phyloP scores from a whole-genome alignment of 1,139 yeast genomes.

The Taphrina pruni region DNA sequence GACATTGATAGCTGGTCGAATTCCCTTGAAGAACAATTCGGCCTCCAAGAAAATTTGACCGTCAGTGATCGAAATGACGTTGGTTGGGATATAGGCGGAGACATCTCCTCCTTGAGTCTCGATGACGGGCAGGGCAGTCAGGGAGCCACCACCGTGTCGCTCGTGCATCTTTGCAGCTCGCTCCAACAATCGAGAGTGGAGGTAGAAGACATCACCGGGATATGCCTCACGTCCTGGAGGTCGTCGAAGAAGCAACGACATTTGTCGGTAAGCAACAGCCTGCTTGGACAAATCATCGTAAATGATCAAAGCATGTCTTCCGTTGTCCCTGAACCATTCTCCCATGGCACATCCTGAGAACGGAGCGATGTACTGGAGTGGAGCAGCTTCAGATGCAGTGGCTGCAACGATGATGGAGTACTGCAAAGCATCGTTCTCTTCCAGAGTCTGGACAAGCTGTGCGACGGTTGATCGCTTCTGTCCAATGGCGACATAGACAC shows the following conservation, averaged over 20 bases:
- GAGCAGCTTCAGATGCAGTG: slow-evolving; percentile 99
- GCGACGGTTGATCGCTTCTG: slow-evolving; percentile 99
- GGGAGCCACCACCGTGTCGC: slow-evolving; percentile 87
- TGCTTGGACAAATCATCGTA: slow-evolving; percentile 98
- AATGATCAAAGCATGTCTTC: slow-evolving; percentile 94
- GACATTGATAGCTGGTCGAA: slow-evolving; percentile 99
- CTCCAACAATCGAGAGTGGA: slow-evolving; percentile 93
- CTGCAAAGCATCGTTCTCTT: slow-evolving; percentile 96
- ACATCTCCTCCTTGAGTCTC: slow-evolving; percentile 99
- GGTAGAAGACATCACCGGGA: slow-evolving; percentile 97
- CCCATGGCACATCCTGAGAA: slow-evolving; percentile 99
- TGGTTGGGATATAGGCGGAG: slow-evolving; percentile 96
- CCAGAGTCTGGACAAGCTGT: slow-evolving; percentile 98
- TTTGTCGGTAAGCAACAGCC: slow-evolving; percentile 99
- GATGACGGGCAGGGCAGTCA: slow-evolving; percentile 94
- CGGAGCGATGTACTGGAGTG: slow-evolving; percentile 99
- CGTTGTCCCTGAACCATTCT: slow-evolving; percentile 99
- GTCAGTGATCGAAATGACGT: slow-evolving; percentile 92
- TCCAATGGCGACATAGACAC: slow-evolving; percentile 99
- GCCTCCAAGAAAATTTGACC: slow-evolving; percentile 99
- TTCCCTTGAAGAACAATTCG: slow-evolving; percentile 99
- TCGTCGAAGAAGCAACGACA: slow-evolving; percentile 95
- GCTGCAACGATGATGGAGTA: slow-evolving; percentile 99
- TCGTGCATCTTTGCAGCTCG: slow-evolving; percentile 98
- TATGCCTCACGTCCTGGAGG: slow-evolving; percentile 97